Evolutionary conservation across 2,329 filamentous ascomycete genomes (phyloP).

Genomic region (Aquanectria penicillioides): DNA sequence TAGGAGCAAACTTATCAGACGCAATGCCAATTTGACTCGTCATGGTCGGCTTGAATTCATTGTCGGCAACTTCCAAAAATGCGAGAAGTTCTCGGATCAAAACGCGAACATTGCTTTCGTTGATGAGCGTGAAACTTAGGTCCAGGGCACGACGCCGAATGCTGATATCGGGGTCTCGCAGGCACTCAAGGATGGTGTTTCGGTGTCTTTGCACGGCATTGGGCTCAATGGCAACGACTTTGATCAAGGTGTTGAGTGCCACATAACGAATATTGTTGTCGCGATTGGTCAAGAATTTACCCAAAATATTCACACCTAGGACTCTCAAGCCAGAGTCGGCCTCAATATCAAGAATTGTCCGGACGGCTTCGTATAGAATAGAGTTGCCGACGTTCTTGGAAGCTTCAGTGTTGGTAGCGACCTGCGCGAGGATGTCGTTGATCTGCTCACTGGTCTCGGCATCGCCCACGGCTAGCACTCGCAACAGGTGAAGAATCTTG

Average conservation of each 20-base stretch:
- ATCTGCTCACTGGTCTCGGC: constrained; percentile 92
- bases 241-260: constrained; percentile 95
- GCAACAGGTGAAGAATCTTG: constrained; percentile 88
- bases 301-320: constrained; percentile 95
- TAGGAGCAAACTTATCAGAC: constrained; percentile 93
- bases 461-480: constrained; percentile 88
- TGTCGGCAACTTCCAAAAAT: constrained; percentile 96
- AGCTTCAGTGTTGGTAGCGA: constrained; percentile 97
- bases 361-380: constrained; percentile 95
- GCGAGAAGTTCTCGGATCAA: constrained; percentile 92
- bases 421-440: constrained; percentile 97
- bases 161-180: constrained; percentile 97
- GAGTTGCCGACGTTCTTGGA: constrained; percentile 99
- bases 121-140: constrained; percentile 97
- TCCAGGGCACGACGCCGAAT: constrained; percentile 95
- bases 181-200: constrained; percentile 96
- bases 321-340: constrained; percentile 95
- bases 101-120: constrained; percentile 94
- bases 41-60: constrained; percentile 99
- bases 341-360: constrained; percentile 97
- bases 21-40: constrained; percentile 98
- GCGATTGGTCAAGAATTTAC: constrained; percentile 97
- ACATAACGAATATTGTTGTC: constrained; percentile 99
- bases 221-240: constrained; percentile 96
- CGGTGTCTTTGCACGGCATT: constrained; percentile 97